Evolutionary conservation across 345 rosid species (phyloP), one percentile per base, ranked within the genome.

Genomic region (Eucalyptus erythrocorys): DNA sequence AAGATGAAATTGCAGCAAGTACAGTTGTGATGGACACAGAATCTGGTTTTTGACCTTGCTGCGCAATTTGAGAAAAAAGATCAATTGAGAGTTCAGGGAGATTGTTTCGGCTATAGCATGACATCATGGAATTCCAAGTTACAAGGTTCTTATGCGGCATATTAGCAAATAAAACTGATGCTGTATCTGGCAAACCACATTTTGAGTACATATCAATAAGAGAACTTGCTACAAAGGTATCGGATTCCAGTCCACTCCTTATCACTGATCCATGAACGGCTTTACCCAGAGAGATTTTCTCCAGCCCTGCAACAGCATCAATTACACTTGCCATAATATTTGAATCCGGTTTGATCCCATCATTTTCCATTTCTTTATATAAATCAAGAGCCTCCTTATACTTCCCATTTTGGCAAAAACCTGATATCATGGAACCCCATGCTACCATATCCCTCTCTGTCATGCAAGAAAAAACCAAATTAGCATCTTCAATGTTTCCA

Each of bases 201-300:
- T 97, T 97, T 17, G 98, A 94, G 91, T 97, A 97, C 96, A 97
- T 92, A 92, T 95, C 98, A 8, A 96, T 89, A 85, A 95, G 92
- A 87, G 99, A 93, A 92, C 94, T 94, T 51, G 95, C 94, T 22
- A 94, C 97, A 84, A 93, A 96, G 87, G 91, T 90, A 94, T 97
- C 94, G 59, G 87, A 86, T 85, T 90, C 91, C 85, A 91, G 88
- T 86, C 97, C 98, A 87, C 89, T 89, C 93, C 91, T 97, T 42
- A 93, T 89, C 64, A 93, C 91, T 86, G 89, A 76, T 85, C 96
- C 96, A 90, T 97, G 98, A 66, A 93, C 87, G 89, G 88, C 90
- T 88, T 89, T 88, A 34, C 98, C 97, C 80, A 90, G 53, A 87
- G 57, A 85, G 66, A 91, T 88, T 50, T 92, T 91, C 93, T 95